Evolutionary conservation across 2,329 filamentous ascomycete genomes (phyloP).

Genomic region (Colletotrichum eleusines): DNA sequence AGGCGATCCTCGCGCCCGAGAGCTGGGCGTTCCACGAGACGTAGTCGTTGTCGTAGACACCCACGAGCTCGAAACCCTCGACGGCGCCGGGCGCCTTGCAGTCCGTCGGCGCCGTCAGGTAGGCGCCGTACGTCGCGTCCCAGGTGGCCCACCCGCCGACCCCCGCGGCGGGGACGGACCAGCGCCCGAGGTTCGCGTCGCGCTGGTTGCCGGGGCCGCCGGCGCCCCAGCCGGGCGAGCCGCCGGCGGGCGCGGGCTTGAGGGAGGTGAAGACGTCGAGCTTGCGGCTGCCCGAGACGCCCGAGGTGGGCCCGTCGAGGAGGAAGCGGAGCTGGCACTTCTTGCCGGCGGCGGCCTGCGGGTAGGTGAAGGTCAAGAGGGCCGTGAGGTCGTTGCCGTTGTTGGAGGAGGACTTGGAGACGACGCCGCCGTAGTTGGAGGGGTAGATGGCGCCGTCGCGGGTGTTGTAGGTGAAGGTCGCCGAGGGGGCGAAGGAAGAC

Average conservation of each 20-base stretch:
- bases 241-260: conserved; percentile 43
- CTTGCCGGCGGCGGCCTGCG: conserved; percentile 42
- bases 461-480: conserved; percentile 45
- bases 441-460: conserved; percentile 44
- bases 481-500: conserved; percentile 44
- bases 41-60: conserved; percentile 39
- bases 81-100: conserved; percentile 40
- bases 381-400: conserved; percentile 47
- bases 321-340: conserved; percentile 48
- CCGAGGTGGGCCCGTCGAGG: conserved; percentile 41
- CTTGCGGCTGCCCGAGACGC: conserved; percentile 44
- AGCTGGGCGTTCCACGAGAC: conserved; percentile 34
- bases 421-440: conserved; percentile 29
- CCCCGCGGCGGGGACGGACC: conserved; percentile 9
- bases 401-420: conserved; percentile 45
- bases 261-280: conserved; percentile 48
- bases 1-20: conserved; percentile 35
- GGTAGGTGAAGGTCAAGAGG: conserved; percentile 49
- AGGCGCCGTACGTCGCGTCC: conserved; percentile 38
- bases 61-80: conserved; percentile 41
- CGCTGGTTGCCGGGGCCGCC: conserved; percentile 47
- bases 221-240: conserved; percentile 43
- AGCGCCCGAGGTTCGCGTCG: conserved; percentile 42
- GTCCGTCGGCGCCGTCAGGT: conserved; percentile 33
- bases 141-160: conserved; percentile 32